phyloP scores from a whole-genome alignment of 169 alveolate species.

The Hammondia hammondi region DNA sequence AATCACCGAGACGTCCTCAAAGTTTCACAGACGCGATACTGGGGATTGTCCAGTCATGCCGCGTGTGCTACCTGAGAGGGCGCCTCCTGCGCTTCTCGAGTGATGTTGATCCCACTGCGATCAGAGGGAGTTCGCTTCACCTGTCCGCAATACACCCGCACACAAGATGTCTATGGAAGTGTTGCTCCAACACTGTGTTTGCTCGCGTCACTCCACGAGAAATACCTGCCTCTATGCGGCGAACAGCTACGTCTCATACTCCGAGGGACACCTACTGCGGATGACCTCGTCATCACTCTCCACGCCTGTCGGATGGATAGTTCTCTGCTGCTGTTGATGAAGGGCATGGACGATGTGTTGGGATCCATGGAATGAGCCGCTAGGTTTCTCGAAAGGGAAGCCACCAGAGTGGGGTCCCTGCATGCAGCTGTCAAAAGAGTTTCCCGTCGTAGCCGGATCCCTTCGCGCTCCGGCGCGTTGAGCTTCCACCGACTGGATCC shows the following conservation, averaged over 20 bases:
- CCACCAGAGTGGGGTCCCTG: background rate
- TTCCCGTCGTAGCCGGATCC: background rate
- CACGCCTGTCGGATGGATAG: background rate
- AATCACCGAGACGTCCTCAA: too few species aligned
- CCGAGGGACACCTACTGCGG: background rate
- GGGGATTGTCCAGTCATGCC: too few species aligned
- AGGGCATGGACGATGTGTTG: background rate
- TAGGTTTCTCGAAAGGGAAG: background rate
- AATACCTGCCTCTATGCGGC: background rate
- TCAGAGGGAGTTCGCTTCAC: too few species aligned
- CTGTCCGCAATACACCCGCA: too few species aligned
- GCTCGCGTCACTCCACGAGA: background rate
- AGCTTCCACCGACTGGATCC: background rate
- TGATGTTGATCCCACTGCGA: too few species aligned
- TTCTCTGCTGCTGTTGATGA: constrained; percentile 9
- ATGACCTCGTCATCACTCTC: constrained; percentile 9
- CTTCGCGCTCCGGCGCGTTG: background rate
- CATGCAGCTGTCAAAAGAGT: background rate
- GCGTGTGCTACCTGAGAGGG: too few species aligned
- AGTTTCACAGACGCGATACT: too few species aligned
- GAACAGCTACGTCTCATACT: background rate
- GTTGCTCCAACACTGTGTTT: too few species aligned
- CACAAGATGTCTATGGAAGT: too few species aligned
- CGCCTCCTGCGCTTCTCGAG: too few species aligned
- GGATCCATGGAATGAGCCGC: background rate